Evolutionary conservation across 495 filamentous ascomycete species (phyloP), one percentile per base, ranked within the genome.

Genomic region (Articulospora tetracladia): DNA sequence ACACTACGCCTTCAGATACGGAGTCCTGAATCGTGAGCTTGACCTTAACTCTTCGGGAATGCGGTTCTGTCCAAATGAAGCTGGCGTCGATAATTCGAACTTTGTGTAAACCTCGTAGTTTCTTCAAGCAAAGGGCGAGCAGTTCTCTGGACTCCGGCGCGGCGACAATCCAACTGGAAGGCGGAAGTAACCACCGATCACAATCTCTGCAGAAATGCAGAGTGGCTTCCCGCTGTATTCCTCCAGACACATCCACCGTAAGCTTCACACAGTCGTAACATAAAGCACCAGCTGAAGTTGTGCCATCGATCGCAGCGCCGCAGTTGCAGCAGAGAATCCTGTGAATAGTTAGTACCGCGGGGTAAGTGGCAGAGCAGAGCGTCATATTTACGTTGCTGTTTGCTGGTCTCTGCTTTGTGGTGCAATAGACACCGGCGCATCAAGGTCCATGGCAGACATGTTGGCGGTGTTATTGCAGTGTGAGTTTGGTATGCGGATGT

Each of bases 51-150:
- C 94, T 78, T 67, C 90, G 79, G 52, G 90, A 95, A 77, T 98
- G 94, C 7, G 94, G 94, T 74, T 98, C 94, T 2, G 94, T 98
- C 94, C 94, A 98, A 64, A 97, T 91, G 70, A 98, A 98, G 66
- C 84, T 88, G 34, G 94, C 94, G 66, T 98, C 94, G 68, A 94
- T 91, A 61, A 98, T 92, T 44, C 94, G 79, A 56, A 95, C 90
- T 75, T 91, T 94, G 66, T 83, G 80, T 57, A 98, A 73, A 39
- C 93, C 92, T 53, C 84, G 79, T 57, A 98, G 72, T 67, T 89
- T 90, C 67, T 89, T 82, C 55, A 98, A 74, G 76, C 94, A 98
- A 27, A 97, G 72, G 12, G 94, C 93, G 25, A 98, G 77, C 46
- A 98, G 76, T 72, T 97, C 94, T 72, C 91, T 84, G 23, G 90